These are phyloP conservation scores for Fraxinus excelsior DNA, from an alignment of 257 asterid species.

Conservation along the genomic window DNA sequence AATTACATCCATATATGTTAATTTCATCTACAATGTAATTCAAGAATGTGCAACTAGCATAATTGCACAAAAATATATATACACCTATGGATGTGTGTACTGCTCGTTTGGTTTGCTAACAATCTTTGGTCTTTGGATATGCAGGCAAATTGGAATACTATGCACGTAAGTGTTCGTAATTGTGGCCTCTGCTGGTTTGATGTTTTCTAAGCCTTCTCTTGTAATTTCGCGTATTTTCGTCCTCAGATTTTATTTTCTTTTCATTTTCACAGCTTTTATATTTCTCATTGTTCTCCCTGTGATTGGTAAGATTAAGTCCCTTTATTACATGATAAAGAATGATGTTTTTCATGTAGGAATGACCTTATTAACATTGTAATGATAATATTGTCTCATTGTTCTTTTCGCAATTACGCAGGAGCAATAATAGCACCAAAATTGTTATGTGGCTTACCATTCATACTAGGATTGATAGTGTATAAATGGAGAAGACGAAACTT, in stretches of 20 bases:
- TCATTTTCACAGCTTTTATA: slow-evolving; percentile 23
- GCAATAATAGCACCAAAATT: slow-evolving; percentile 38
- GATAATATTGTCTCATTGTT: not conserved
- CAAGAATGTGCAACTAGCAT: too few relatives aligned
- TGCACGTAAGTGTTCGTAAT: slow-evolving; percentile 25
- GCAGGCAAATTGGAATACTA: slow-evolving; percentile 50
- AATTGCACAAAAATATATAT: too few relatives aligned
- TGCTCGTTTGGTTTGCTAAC: slow-evolving; percentile 23
- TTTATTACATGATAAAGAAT: not conserved
- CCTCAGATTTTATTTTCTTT: slow-evolving; percentile 7
- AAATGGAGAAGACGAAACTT: slow-evolving; percentile 34
- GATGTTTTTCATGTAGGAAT: not conserved
- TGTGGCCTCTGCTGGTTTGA: not conserved
- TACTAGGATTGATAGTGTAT: slow-evolving; percentile 34
- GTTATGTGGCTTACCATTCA: slow-evolving; percentile 36
- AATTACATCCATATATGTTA: too few relatives aligned
- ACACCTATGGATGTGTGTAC: too few relatives aligned
- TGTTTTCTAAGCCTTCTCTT: not conserved
- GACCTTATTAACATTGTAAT: not conserved
- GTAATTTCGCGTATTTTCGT: not conserved
- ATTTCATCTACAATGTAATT: too few relatives aligned
- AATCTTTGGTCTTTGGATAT: slow-evolving; percentile 25
- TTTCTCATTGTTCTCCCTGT: slow-evolving; percentile 10
- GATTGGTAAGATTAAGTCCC: slow-evolving; percentile 27
- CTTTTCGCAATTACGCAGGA: slow-evolving; percentile 33